Evolutionary conservation across 1,139 yeast genomes (phyloP), one percentile per base, ranked within the genome.

Genomic region (Groenewaldozyma auringiensis): DNA sequence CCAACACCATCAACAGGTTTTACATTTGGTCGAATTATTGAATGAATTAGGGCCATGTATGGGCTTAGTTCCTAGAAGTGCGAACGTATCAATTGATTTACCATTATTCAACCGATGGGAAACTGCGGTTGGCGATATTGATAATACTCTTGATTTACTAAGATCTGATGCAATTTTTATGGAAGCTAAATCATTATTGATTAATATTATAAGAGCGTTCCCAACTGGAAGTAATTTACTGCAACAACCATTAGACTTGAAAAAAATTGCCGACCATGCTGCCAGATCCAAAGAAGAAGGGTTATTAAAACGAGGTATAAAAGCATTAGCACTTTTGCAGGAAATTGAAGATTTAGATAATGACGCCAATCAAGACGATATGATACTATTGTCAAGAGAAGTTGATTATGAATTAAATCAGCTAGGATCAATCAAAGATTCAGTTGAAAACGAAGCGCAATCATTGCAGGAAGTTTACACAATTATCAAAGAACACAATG

Each of bases 51-150:
- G 45, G 2, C 48, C 52, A 13, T 52, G 65, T 1, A 68, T 69
- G 1, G 53, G 59, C 11, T 50, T 60, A 9, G 65, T 65, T 6
- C 64, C 68, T 2, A 54, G 68, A 20, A 50, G 58, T 4, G 57
- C 56, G 25, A 67, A 68, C 45, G 63, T 60, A 17, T 52, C 61
- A 3, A 54, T 66, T 47, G 66, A 63, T 42, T 53, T 68, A 2
- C 63, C 63, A 18, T 56, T 68, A 33, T 63, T 61, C 47, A 63
- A 63, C 29, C 55, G 68, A 21, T 67, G 70, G 68, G 69, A 65
- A 41, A 62, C 69, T 1, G 61, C 56, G 33, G 60, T 65, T n/a
- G 64, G 65, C 4, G 63, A 63, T 44, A 57, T 64, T 2, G 63
- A 64, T 32, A 57, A 58, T 18, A 55, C 58, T 14, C 53, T 63